These are phyloP conservation scores for Rutstroemia sp. DNA, from an alignment of 2,329 filamentous ascomycete genomes.

Conservation along the genomic window DNA sequence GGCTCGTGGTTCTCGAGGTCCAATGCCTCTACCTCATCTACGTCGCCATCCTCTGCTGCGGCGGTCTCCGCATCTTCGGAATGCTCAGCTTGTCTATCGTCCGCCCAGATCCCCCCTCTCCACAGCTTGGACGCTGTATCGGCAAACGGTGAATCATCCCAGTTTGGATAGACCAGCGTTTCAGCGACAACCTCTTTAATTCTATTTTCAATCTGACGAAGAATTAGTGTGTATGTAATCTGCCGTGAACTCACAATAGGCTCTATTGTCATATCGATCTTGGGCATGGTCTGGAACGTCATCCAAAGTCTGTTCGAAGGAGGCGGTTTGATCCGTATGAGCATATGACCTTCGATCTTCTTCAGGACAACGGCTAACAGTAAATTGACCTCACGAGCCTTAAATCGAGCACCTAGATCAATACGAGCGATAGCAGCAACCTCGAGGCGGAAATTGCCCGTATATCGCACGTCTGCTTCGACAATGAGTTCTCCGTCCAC, in stretches of 20 bases:
- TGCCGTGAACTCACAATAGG: conserved; percentile 92
- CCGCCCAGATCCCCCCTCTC: conserved; percentile 76
- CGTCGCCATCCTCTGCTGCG: conserved; percentile 39
- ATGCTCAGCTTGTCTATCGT: conserved; percentile 41
- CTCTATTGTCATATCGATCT: conserved; percentile 89
- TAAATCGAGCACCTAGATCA: conserved; percentile 82
- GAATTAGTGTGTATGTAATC: conserved; percentile 88
- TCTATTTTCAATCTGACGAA: conserved; percentile 87
- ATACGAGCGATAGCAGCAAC: conserved; percentile 90
- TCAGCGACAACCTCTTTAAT: conserved; percentile 93
- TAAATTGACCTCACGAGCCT: conserved; percentile 81
- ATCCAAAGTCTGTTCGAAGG: conserved; percentile 97
- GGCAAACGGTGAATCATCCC: conserved; percentile 92
- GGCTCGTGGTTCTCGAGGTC: conserved; percentile 32
- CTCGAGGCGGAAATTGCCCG: conserved; percentile 81
- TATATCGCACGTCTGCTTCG: conserved; percentile 83
- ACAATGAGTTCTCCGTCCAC: conserved; percentile 85
- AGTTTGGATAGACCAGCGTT: conserved; percentile 85
- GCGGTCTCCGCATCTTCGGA: conserved; percentile 33
- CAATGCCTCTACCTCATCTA: conserved; percentile 33
- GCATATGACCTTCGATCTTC: conserved; percentile 74
- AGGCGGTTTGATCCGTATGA: conserved; percentile 86
- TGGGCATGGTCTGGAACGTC: conserved; percentile 87
- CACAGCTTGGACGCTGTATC: conserved; percentile 70
- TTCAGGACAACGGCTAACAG: conserved; percentile 80